These are phyloP conservation scores for Aquilaria sinensis DNA, from an alignment of 345 rosid genomes.

Conservation along the genomic window DNA sequence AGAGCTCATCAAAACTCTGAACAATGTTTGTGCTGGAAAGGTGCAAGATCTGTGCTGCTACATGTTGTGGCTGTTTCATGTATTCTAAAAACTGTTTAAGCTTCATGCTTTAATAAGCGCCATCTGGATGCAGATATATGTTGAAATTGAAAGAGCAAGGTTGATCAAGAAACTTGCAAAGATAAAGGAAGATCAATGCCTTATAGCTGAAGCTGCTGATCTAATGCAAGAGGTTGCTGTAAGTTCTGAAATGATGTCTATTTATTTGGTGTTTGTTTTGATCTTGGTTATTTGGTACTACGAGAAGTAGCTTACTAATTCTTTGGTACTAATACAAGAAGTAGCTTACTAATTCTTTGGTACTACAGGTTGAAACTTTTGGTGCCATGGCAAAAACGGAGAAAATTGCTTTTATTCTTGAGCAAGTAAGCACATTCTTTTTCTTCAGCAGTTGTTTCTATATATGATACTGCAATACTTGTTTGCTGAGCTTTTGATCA, in stretches of 20 bases:
- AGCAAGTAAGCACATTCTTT: conserved; percentile 48
- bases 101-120: background rate
- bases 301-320: too few species aligned
- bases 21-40: conserved; percentile 91
- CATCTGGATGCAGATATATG: conserved; percentile 57
- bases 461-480: conserved; percentile 1
- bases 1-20: conserved; percentile 78
- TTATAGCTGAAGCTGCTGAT: conserved; percentile 93
- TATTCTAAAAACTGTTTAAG: background rate
- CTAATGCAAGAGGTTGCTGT: conserved; percentile 99
- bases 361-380: conserved; percentile 83
- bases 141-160: conserved; percentile 92
- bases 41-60: conserved; percentile 23
- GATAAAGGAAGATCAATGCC: conserved; percentile 88
- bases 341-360: conserved; percentile 13
- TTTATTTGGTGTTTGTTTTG: too few species aligned
- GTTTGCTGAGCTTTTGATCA: conserved; percentile 2
- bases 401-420: conserved; percentile 93
- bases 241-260: conserved; percentile 14
- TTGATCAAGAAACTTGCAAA: conserved; percentile 83
- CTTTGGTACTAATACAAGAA: background rate
- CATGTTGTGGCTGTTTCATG: conserved; percentile 1
- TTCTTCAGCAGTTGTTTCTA: background rate
- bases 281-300: too few species aligned
- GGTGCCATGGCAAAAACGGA: conserved; percentile 98